phyloP scores from a whole-genome alignment of 352 stramenopile species.

The Pythium guiyangense region DNA sequence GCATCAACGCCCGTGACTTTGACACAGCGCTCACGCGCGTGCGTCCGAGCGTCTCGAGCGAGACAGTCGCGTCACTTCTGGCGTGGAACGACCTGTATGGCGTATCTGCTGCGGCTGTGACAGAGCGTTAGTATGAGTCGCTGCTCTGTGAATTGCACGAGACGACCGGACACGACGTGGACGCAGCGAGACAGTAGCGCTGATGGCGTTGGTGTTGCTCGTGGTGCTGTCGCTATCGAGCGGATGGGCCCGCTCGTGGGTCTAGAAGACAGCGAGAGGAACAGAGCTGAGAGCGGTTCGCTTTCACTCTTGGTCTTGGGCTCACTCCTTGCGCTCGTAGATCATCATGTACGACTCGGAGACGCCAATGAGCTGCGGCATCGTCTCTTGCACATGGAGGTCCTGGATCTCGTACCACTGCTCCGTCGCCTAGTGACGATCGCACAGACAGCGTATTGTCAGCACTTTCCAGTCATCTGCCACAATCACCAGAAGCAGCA shows the following conservation, averaged over 20 bases:
- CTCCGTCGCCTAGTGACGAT: slow-evolving; percentile 70
- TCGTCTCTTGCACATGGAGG: slow-evolving; percentile 96
- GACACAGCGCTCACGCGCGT: slow-evolving; percentile 45
- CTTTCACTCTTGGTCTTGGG: neutral
- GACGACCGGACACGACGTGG: neutral
- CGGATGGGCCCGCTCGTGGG: neutral
- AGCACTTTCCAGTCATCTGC: neutral
- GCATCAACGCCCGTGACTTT: slow-evolving; percentile 60
- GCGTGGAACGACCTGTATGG: slow-evolving; percentile 71
- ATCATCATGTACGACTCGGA: slow-evolving; percentile 93
- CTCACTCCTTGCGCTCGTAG: slow-evolving; percentile 79
- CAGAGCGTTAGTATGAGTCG: neutral
- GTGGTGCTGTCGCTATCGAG: too few species aligned
- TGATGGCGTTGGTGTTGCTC: too few species aligned
- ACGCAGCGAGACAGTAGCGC: too few species aligned
- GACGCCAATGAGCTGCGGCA: slow-evolving; percentile 97
- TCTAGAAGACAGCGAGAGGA: too few species aligned
- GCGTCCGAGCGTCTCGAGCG: slow-evolving; percentile 63
- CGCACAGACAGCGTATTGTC: neutral
- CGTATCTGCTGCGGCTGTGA: slow-evolving; percentile 32
- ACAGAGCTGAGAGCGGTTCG: too few species aligned
- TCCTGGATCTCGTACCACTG: slow-evolving; percentile 99
- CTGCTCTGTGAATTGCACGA: neutral
- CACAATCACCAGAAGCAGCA: neutral
- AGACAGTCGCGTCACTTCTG: slow-evolving; percentile 46